A percentile compares a stretch with the other conserved stretches of the same genome.
Evolutionary conservation across 805 yeast genomes (phyloP).

Genomic region (Cephaloascus albidus): DNA sequence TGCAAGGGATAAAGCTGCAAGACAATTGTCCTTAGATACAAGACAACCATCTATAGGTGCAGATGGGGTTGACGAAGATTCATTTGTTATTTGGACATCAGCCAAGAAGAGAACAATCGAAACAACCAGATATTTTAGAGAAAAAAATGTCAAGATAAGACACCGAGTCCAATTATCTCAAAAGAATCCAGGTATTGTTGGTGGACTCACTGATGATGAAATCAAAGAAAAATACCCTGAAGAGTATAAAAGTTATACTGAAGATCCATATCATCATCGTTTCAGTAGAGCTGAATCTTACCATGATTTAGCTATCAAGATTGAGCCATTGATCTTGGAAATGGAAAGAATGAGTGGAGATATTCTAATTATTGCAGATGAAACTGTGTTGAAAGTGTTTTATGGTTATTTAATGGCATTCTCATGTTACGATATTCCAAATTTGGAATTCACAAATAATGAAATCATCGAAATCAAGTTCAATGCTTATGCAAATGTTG

Average conservation of each 20-base stretch:
- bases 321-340: slow-evolving; percentile 88
- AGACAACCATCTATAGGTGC: slow-evolving; percentile 37
- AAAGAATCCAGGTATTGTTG: slow-evolving; percentile 82
- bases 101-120: slow-evolving; percentile 78
- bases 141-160: slow-evolving; percentile 52
- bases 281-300: slow-evolving; percentile 90
- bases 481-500: slow-evolving; percentile 74
- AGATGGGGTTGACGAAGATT: slow-evolving; percentile 50
- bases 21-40: slow-evolving; percentile 19
- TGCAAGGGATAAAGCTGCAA: slow-evolving; percentile 4
- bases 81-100: slow-evolving; percentile 91
- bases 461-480: slow-evolving; percentile 83
- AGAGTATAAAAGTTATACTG: slow-evolving; percentile 54
- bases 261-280: slow-evolving; percentile 89
- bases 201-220: slow-evolving; percentile 54
- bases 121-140: slow-evolving; percentile 61
- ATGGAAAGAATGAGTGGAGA: slow-evolving; percentile 90
- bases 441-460: slow-evolving; percentile 64
- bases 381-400: slow-evolving; percentile 76
- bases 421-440: slow-evolving; percentile 79
- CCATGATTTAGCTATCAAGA: slow-evolving; percentile 89
- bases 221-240: slow-evolving; percentile 52
- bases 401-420: slow-evolving; percentile 95
- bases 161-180: slow-evolving; percentile 82
- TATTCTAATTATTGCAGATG: slow-evolving; percentile 86